These are phyloP conservation scores for Geranium brycei DNA, from an alignment of 345 rosid species.

Conservation along the genomic window DNA sequence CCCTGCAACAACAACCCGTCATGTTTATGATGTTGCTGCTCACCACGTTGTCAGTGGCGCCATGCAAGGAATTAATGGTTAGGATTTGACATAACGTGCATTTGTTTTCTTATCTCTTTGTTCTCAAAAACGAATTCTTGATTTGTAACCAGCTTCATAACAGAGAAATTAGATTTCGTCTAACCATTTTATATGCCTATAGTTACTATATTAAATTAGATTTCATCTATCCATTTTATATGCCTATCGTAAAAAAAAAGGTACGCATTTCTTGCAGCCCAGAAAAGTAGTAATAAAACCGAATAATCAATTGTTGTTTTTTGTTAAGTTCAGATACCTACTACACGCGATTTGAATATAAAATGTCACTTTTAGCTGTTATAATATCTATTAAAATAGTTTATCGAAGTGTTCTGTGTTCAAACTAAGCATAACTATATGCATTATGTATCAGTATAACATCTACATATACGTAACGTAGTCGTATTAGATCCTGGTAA, in stretches of 20 bases:
- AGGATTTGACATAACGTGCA: background rate
- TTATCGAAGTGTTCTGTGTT: background rate
- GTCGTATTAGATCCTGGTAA: background rate
- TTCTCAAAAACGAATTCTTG: background rate
- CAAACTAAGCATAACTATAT: background rate
- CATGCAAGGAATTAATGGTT: conserved; percentile 78
- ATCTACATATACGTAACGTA: background rate
- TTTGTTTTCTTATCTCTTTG: background rate
- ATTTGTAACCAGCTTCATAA: background rate
- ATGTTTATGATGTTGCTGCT: conserved; percentile 73
- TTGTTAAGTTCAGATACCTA: too few relatives aligned
- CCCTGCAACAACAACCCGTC: conserved; percentile 82
- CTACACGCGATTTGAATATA: background rate
- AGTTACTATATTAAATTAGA: too few relatives aligned
- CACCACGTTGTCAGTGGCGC: conserved; percentile 70
- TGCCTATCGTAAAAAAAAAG: too few relatives aligned
- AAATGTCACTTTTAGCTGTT: background rate
- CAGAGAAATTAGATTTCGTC: background rate
- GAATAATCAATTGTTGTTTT: too few relatives aligned
- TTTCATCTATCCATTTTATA: background rate
- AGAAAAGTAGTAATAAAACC: too few relatives aligned
- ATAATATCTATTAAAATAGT: background rate
- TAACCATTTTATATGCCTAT: too few relatives aligned
- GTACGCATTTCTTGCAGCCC: too few relatives aligned
- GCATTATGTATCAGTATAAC: background rate